Conservation (phyloP, 169 alveolate species). For the Eimeria falciformis region DNA sequence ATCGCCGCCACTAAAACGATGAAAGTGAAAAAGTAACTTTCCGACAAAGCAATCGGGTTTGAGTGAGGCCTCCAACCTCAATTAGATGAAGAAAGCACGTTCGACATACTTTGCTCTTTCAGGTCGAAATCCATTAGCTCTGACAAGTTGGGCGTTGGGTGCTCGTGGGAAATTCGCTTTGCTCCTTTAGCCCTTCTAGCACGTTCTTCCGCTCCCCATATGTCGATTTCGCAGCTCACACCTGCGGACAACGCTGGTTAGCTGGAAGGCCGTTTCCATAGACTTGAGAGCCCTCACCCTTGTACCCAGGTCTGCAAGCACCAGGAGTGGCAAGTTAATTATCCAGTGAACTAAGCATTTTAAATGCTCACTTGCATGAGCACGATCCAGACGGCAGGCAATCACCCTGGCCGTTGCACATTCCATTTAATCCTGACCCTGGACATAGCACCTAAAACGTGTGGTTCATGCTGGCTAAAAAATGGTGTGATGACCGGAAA, state of each 20-base stretch:
- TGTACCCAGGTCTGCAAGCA: slow-evolving; percentile 36
- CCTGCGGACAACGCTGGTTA: neutral
- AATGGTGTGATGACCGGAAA: no score
- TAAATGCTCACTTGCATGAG: slow-evolving; percentile 57
- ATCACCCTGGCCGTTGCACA: slow-evolving; percentile 70
- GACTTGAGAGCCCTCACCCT: slow-evolving; percentile 5
- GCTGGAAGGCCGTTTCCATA: neutral
- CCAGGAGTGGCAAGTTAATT: neutral
- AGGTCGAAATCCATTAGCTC: slow-evolving; percentile 21
- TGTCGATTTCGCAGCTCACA: slow-evolving; percentile 36
- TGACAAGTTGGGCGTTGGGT: slow-evolving; percentile 29
- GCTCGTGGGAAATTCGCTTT: neutral
- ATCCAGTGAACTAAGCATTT: no score
- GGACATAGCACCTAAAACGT: slow-evolving; percentile 61
- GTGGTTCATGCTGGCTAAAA: no score
- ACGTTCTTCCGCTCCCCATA: slow-evolving; percentile 50
- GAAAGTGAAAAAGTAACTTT: no score
- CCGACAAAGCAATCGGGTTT: neutral
- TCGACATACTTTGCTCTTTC: slow-evolving; percentile 10
- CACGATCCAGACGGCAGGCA: slow-evolving; percentile 58
- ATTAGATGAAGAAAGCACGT: no score
- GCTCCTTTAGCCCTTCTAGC: slow-evolving; percentile 20
- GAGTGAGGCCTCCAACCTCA: no score
- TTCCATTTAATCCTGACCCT: slow-evolving; percentile 63
- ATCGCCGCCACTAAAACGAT: slow-evolving; percentile 7